These are phyloP conservation scores for Arabis alpina DNA, from an alignment of 345 rosid genomes.

Conservation along the genomic window DNA sequence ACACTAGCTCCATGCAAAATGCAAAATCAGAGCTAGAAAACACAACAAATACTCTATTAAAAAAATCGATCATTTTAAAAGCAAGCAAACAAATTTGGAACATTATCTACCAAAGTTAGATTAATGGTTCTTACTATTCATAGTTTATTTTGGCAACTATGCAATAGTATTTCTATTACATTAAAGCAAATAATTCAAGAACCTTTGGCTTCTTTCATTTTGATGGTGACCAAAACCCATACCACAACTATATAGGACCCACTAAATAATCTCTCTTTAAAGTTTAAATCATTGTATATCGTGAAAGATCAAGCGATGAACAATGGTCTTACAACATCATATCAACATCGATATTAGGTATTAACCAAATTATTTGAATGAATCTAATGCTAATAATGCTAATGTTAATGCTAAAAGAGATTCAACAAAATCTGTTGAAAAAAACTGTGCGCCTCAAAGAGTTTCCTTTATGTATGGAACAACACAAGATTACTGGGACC, in stretches of 20 bases:
- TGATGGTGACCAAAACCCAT: constrained; percentile 30
- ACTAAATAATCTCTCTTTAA: constrained; percentile 6
- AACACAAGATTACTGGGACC: constrained; percentile 34
- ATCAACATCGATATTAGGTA: constrained; percentile 25
- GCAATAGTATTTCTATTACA: constrained; percentile 4
- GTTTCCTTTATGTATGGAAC: constrained; percentile 30
- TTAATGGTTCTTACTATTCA: constrained; percentile 17
- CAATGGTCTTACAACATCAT: background rate
- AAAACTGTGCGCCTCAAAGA: constrained; percentile 10
- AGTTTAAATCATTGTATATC: constrained; percentile 12
- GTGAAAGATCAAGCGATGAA: background rate
- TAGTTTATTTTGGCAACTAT: constrained; percentile 18
- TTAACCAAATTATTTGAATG: background rate
- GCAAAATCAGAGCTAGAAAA: background rate
- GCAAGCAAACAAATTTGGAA: constrained; percentile 21
- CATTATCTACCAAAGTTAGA: background rate
- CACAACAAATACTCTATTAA: background rate
- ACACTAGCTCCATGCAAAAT: background rate
- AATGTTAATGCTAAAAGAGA: too few relatives aligned
- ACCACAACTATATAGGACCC: constrained; percentile 24
- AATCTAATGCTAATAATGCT: background rate
- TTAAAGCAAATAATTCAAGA: constrained; percentile 32
- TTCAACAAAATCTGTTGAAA: too few relatives aligned
- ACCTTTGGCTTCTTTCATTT: constrained; percentile 26
- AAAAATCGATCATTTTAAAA: background rate